Evolutionary conservation across 495 filamentous ascomycete genomes (phyloP).

Genomic region (Monascus purpureus): DNA sequence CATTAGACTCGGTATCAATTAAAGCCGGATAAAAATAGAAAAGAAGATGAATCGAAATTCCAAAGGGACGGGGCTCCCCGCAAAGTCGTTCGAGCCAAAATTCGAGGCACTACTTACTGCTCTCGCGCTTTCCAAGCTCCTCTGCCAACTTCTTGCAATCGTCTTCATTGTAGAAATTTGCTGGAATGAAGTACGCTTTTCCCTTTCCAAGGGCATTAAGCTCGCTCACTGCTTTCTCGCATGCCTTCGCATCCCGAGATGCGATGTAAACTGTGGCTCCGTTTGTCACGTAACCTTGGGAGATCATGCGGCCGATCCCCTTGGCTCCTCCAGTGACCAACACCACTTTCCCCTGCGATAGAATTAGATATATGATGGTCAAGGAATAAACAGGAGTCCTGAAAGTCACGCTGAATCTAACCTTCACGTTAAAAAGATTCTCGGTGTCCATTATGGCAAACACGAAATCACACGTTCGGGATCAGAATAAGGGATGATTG

Average conservation of each 20-base stretch:
- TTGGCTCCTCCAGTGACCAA: constrained; percentile 59
- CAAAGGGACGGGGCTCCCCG: too few species aligned
- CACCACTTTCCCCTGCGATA: constrained; percentile 56
- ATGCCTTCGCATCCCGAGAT: constrained; percentile 51
- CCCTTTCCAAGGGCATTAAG: constrained; percentile 50
- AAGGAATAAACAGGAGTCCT: not conserved
- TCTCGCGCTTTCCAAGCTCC: constrained; percentile 48
- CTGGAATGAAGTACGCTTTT: constrained; percentile 47
- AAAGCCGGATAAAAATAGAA: too few species aligned
- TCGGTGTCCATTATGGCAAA: constrained; percentile 36
- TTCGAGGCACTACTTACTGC: constrained; percentile 39
- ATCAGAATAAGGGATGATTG: not conserved
- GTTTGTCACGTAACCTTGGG: constrained; percentile 63
- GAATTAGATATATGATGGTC: constrained; percentile 33
- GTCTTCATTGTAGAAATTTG: constrained; percentile 63
- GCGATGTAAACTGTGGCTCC: constrained; percentile 77
- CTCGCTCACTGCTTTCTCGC: constrained; percentile 42
- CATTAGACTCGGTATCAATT: not conserved
- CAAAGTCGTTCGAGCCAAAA: too few species aligned
- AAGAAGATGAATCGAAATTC: too few species aligned
- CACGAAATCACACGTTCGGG: not conserved
- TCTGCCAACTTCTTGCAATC: constrained; percentile 50
- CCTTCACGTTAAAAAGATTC: constrained; percentile 45
- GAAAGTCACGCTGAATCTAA: constrained; percentile 10
- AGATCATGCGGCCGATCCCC: constrained; percentile 69